Evolutionary conservation across 164 flowering plant genomes (phyloP).

Genomic region (Nymphaea colorata): DNA sequence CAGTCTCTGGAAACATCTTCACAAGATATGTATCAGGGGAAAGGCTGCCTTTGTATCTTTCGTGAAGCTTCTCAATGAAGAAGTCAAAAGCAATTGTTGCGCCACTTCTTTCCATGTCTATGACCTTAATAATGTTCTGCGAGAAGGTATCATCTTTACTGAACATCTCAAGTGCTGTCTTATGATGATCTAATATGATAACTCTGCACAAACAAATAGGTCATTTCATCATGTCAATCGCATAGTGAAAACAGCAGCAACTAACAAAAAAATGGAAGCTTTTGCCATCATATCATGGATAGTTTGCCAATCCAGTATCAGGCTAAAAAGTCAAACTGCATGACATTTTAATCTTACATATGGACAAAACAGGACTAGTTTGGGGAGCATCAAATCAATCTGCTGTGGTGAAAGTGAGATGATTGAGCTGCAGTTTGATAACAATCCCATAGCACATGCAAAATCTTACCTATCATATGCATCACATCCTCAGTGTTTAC

Average conservation of each 20-base stretch:
- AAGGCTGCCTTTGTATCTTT: not conserved
- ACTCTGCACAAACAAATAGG: constrained; percentile 24
- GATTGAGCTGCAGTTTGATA: no score
- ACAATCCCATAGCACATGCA: no score
- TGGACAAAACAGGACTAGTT: no score
- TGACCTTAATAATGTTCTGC: constrained; percentile 37
- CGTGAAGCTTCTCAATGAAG: constrained; percentile 40
- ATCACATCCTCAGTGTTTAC: no score
- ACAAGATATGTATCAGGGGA: not conserved
- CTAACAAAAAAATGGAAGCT: not conserved
- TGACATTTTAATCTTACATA: no score
- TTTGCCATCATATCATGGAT: not conserved
- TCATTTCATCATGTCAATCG: not conserved
- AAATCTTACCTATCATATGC: no score
- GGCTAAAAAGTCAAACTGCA: no score
- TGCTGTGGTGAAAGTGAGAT: no score
- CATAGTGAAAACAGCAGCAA: not conserved
- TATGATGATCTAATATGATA: constrained; percentile 72
- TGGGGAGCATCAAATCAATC: no score
- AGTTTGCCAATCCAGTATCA: no score
- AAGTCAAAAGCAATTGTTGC: constrained; percentile 88
- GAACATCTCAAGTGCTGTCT: constrained; percentile 68
- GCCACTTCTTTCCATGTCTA: constrained; percentile 79
- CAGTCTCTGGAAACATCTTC: constrained; percentile 9
- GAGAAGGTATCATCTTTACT: constrained; percentile 8